Evolutionary conservation across 495 filamentous ascomycete species (phyloP).

Genomic region (Talaromyces ruber): DNA sequence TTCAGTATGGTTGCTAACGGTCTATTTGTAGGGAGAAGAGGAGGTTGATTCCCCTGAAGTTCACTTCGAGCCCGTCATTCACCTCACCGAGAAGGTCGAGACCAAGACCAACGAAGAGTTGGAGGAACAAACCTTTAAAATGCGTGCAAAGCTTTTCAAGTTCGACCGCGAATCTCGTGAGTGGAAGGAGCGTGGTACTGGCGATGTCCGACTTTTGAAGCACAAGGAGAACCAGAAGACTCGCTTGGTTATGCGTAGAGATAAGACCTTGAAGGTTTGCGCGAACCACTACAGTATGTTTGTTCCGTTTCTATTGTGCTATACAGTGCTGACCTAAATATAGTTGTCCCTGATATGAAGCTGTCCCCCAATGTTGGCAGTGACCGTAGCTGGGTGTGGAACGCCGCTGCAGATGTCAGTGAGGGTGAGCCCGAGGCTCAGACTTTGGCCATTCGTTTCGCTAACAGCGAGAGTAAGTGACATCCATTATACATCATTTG

Average conservation of each 20-base stretch:
- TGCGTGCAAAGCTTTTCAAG: slow-evolving; percentile 99
- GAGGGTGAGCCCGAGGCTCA: slow-evolving; percentile 96
- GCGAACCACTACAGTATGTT: slow-evolving; percentile 97
- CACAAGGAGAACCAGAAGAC: slow-evolving; percentile 98
- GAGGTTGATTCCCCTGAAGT: slow-evolving; percentile 80
- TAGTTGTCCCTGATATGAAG: slow-evolving; percentile 98
- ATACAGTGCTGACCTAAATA: neutral
- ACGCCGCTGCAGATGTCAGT: slow-evolving; percentile 92
- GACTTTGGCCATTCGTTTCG: slow-evolving; percentile 95
- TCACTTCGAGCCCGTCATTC: slow-evolving; percentile 94
- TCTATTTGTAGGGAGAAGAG: slow-evolving; percentile 39
- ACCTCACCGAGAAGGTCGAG: slow-evolving; percentile 90
- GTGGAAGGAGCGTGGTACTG: slow-evolving; percentile 99
- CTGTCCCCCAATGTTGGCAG: slow-evolving; percentile 94
- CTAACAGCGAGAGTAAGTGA: slow-evolving; percentile 89
- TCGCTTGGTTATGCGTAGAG: slow-evolving; percentile 93
- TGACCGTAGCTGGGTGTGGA: slow-evolving; percentile 99
- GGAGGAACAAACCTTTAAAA: slow-evolving; percentile 96
- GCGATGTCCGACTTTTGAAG: slow-evolving; percentile 92
- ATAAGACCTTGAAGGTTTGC: slow-evolving; percentile 99
- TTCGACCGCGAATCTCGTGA: slow-evolving; percentile 84
- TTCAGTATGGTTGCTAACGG: neutral
- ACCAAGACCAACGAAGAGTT: slow-evolving; percentile 97
- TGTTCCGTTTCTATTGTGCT: neutral
- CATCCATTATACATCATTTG: neutral